phyloP scores from a whole-genome alignment of 345 rosid species.

The Jatropha curcas region DNA sequence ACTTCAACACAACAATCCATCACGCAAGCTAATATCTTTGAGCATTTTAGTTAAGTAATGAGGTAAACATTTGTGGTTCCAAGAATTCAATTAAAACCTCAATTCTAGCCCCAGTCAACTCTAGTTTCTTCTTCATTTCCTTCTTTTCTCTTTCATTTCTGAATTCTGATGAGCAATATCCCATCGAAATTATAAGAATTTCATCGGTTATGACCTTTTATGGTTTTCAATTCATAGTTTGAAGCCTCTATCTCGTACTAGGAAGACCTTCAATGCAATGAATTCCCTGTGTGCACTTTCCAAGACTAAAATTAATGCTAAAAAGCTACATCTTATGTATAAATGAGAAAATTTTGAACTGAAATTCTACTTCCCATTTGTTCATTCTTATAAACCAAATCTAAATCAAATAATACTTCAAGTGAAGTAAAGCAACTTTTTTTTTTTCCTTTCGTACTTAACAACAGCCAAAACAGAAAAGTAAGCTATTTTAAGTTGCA shows the following conservation, averaged over 20 bases:
- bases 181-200: too few species aligned
- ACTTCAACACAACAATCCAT: neutral
- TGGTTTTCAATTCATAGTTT: neutral
- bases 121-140: neutral
- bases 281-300: neutral
- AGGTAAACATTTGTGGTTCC: too few species aligned
- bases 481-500: neutral
- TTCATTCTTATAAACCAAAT: neutral
- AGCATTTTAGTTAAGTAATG: neutral
- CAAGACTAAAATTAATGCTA: too few species aligned
- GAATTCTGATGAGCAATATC: neutral
- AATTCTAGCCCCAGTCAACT: neutral
- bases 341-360: neutral
- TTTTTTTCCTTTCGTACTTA: neutral
- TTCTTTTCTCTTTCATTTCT: neutral
- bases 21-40: neutral
- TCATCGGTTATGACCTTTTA: neutral
- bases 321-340: too few species aligned
- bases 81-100: too few species aligned
- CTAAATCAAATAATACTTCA: neutral
- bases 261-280: too few species aligned
- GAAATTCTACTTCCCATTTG: neutral
- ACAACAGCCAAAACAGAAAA: neutral
- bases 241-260: neutral
- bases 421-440: neutral